Percentiles rank a stretch among this genome's conserved stretches.
phyloP scores from a whole-genome alignment of 2,329 filamentous ascomycete species.

The Cordyceps tenuipes region DNA sequence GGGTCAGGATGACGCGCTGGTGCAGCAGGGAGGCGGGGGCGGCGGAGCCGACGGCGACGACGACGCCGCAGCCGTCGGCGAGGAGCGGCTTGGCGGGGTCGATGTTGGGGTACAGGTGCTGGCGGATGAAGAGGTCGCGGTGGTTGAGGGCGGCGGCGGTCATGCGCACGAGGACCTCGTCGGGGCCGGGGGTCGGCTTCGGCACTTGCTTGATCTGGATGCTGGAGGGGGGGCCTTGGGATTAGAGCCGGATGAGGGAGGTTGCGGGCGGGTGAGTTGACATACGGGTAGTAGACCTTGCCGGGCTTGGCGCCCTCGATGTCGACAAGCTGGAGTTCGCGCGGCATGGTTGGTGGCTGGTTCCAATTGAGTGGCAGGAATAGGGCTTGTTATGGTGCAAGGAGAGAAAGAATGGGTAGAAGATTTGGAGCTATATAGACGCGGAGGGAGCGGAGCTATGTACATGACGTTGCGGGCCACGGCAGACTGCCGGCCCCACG shows the following conservation, averaged over 20 bases:
- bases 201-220: slow-evolving; percentile 54
- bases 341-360: slow-evolving; percentile 37
- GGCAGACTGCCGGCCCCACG: neutral
- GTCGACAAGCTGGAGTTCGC: slow-evolving; percentile 55
- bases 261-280: neutral
- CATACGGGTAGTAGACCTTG: slow-evolving; percentile 75
- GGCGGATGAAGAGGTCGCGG: slow-evolving; percentile 88
- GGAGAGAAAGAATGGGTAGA: neutral
- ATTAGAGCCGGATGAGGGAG: neutral
- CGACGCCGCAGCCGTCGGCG: slow-evolving; percentile 72
- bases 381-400: neutral
- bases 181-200: slow-evolving; percentile 52
- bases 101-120: slow-evolving; percentile 81
- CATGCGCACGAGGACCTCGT: slow-evolving; percentile 67
- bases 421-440: neutral
- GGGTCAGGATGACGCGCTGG: slow-evolving; percentile 70
- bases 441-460: neutral
- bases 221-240: slow-evolving; percentile 24
- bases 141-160: slow-evolving; percentile 83
- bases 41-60: slow-evolving; percentile 54
- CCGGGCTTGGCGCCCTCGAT: slow-evolving; percentile 71
- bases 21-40: slow-evolving; percentile 33
- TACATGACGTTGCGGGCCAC: neutral
- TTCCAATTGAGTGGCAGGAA: neutral
- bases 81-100: slow-evolving; percentile 72